Percentiles rank a stretch among this genome's conserved stretches.
These are phyloP conservation scores for Metschnikowia amazonensis DNA, from an alignment of 805 yeast genomes.

Conservation along the genomic window DNA sequence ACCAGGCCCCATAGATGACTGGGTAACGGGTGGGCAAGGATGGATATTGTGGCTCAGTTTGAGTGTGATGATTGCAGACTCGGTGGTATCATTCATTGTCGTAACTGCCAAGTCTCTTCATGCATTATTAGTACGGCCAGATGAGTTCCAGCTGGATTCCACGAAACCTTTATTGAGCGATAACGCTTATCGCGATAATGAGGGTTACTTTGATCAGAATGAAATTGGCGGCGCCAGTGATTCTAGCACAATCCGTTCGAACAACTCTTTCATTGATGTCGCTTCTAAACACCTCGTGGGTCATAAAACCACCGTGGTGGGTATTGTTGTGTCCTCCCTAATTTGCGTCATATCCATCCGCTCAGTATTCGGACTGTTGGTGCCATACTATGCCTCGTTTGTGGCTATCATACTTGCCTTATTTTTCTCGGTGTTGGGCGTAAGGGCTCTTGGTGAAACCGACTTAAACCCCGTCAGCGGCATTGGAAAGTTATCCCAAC, in stretches of 20 bases:
- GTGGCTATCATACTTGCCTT: constrained; percentile 73
- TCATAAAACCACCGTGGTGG: constrained; percentile 46
- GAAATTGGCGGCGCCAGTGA: background rate
- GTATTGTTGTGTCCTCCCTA: constrained; percentile 62
- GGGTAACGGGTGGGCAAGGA: constrained; percentile 93
- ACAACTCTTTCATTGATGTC: constrained; percentile 12
- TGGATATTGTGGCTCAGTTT: constrained; percentile 95
- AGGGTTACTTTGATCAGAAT: background rate
- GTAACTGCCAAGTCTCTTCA: constrained; percentile 46
- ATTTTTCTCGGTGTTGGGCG: constrained; percentile 78
- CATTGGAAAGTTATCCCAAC: constrained; percentile 89
- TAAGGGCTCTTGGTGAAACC: constrained; percentile 93
- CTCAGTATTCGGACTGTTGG: constrained; percentile 61
- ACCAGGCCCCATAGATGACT: constrained; percentile 82
- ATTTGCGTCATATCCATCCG: constrained; percentile 65
- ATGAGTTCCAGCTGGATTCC: background rate
- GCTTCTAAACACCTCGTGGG: constrained; percentile 45
- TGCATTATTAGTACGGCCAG: constrained; percentile 9
- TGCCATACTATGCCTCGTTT: constrained; percentile 68
- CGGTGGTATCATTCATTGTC: constrained; percentile 72
- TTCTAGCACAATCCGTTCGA: constrained; percentile 1
- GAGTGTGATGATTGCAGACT: constrained; percentile 91
- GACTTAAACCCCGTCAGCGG: constrained; percentile 97
- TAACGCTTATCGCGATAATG: background rate
- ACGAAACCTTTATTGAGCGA: background rate